Conservation (phyloP, 1,284 basidiomycete species). For the Irpex sp. region DNA sequence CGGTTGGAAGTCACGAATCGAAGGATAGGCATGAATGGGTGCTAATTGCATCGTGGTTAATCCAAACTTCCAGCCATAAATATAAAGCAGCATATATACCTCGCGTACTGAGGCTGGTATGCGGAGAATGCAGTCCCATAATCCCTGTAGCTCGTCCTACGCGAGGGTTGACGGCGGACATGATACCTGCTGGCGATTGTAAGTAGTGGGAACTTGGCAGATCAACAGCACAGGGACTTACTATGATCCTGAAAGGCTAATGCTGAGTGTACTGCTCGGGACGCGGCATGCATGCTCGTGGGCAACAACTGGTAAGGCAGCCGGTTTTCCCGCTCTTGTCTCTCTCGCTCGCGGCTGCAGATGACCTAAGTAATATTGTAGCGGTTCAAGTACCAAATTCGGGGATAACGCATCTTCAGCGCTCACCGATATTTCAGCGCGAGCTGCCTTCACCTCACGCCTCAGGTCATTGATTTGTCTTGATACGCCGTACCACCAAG, state of each 20-base stretch:
- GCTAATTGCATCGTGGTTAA: no score
- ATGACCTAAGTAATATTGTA: not conserved
- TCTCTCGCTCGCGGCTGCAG: not conserved
- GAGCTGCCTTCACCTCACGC: not conserved
- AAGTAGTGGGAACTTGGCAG: no score
- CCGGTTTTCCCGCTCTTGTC: not conserved
- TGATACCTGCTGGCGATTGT: no score
- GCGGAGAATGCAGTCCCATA: not conserved
- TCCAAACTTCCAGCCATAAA: no score
- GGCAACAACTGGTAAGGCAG: not conserved
- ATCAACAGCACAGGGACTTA: no score
- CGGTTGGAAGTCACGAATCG: no score
- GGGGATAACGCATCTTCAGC: not conserved
- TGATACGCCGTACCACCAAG: not conserved
- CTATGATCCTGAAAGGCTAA: no score
- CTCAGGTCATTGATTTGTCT: not conserved
- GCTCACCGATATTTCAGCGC: not conserved
- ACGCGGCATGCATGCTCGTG: no score
- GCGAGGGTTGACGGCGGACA: not conserved
- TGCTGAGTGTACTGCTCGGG: no score
- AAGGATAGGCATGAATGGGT: no score
- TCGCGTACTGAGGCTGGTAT: not conserved
- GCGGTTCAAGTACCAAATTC: not conserved
- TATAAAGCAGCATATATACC: not conserved
- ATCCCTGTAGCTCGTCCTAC: not conserved